Percentiles rank a stretch among this genome's conserved stretches.
These are phyloP conservation scores for Solanum lycopersicoides DNA, from an alignment of 257 asterid genomes.

Conservation along the genomic window DNA sequence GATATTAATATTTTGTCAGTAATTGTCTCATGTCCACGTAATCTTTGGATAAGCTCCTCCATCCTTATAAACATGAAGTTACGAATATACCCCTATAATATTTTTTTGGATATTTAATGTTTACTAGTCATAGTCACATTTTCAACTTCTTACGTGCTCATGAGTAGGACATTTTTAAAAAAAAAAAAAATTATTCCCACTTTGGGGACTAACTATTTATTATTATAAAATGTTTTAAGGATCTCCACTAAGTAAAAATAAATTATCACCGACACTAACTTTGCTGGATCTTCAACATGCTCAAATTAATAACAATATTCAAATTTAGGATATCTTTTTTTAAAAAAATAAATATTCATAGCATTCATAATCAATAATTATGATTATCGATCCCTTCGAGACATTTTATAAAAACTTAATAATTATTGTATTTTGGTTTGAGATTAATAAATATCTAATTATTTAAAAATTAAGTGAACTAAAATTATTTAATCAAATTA, in stretches of 20 bases:
- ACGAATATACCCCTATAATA: not conserved
- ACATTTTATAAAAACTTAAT: no score
- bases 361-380: not conserved
- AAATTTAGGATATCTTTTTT: not conserved
- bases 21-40: not conserved
- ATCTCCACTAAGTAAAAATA: not conserved
- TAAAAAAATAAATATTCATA: not conserved
- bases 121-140: not conserved
- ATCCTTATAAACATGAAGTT: not conserved
- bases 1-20: not conserved
- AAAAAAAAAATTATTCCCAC: not conserved
- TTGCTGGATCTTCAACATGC: not conserved
- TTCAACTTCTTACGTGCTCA: not conserved
- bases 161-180: not conserved
- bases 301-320: not conserved
- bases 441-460: not conserved
- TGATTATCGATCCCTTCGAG: no score
- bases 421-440: not conserved
- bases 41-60: not conserved
- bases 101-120: not conserved
- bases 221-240: not conserved
- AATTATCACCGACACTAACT: not conserved
- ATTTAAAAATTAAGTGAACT: not conserved
- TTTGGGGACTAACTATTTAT: no score
- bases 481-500: not conserved